A percentile compares a stretch with the other conserved stretches of the same genome.
Conservation (phyloP, 2,329 filamentous ascomycete genomes). For the Immersiporthe knoxdaviesiana region DNA sequence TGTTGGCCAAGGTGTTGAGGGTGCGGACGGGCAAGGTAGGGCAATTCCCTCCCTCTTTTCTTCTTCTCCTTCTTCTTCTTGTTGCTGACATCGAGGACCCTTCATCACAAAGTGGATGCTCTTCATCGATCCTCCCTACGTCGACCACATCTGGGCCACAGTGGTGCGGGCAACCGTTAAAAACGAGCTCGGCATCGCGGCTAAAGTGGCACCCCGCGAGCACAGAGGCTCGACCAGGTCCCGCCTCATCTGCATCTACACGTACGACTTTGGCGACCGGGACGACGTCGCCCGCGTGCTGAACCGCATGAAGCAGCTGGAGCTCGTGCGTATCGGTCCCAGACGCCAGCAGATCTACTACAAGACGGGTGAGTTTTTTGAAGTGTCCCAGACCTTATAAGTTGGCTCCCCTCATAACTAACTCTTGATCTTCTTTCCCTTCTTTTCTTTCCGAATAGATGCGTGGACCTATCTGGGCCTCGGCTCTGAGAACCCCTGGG, state of each 20-base stretch:
- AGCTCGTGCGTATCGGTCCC: conserved; percentile 52
- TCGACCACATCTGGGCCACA: conserved; percentile 67
- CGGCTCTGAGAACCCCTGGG: conserved; percentile 62
- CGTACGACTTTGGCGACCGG: conserved; percentile 70
- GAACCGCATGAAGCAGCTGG: conserved; percentile 62
- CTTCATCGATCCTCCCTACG: conserved; percentile 57
- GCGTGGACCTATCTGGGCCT: conserved; percentile 71
- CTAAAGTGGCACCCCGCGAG: conserved; percentile 70
- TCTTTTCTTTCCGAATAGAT: conserved; percentile 49
- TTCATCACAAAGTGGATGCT: conserved; percentile 73
- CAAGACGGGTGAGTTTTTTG: conserved; percentile 65
- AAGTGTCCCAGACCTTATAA: neutral
- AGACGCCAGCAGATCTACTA: conserved; percentile 68
- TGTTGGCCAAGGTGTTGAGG: conserved; percentile 60
- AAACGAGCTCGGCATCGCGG: conserved; percentile 70
- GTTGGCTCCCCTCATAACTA: conserved; percentile 7
- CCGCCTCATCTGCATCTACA: conserved; percentile 78
- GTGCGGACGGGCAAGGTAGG: conserved; percentile 70
- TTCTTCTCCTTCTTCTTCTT: conserved; percentile 35
- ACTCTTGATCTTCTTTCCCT: conserved; percentile 4
- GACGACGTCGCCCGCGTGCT: conserved; percentile 72
- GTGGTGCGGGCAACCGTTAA: conserved; percentile 69
- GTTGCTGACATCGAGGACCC: neutral
- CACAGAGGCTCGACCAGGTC: conserved; percentile 46
- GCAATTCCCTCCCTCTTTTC: conserved; percentile 38